A percentile compares a stretch with the other conserved stretches of the same genome.
Evolutionary conservation across 495 filamentous ascomycete species (phyloP).

Genomic region (Endocarpon pusillum): DNA sequence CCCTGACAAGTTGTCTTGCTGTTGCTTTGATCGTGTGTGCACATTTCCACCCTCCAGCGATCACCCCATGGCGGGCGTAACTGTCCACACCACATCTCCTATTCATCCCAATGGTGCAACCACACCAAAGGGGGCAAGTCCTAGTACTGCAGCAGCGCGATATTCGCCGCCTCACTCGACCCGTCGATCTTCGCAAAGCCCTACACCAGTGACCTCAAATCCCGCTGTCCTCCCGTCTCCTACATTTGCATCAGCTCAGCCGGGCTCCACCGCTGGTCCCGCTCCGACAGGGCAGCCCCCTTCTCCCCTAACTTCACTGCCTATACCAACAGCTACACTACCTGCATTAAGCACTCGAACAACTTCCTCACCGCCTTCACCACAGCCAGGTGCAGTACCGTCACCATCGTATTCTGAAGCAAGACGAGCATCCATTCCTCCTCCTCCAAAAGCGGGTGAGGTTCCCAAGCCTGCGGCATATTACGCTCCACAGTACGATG

Average conservation of each 20-base stretch:
- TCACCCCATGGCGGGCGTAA: slow-evolving; percentile 37
- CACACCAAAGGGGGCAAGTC: slow-evolving; percentile 28
- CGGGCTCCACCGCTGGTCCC: slow-evolving; percentile 18
- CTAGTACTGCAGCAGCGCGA: slow-evolving; percentile 31
- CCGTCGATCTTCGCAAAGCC: too few relatives aligned
- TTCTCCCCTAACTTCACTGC: slow-evolving; percentile 15
- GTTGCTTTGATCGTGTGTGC: neutral
- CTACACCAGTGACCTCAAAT: too few relatives aligned
- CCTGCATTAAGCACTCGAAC: slow-evolving; percentile 11
- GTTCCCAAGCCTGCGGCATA: slow-evolving; percentile 16
- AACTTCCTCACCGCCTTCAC: slow-evolving; percentile 31
- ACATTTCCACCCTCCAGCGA: slow-evolving; percentile 11
- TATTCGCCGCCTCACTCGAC: slow-evolving; percentile 12
- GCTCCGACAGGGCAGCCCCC: slow-evolving; percentile 12
- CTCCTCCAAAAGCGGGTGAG: slow-evolving; percentile 37
- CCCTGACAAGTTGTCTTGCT: slow-evolving; percentile 1
- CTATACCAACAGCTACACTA: slow-evolving; percentile 16
- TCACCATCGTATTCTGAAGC: slow-evolving; percentile 10
- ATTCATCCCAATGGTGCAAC: slow-evolving; percentile 27
- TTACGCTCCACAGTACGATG: slow-evolving; percentile 14
- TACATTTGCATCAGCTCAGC: slow-evolving; percentile 30
- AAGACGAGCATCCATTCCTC: slow-evolving; percentile 21
- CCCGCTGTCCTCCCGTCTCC: too few relatives aligned
- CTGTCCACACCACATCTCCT: slow-evolving; percentile 40
- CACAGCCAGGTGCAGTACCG: slow-evolving; percentile 43